phyloP scores from a whole-genome alignment of 768 basidiomycete genomes.

The Clavaria fumosa region DNA sequence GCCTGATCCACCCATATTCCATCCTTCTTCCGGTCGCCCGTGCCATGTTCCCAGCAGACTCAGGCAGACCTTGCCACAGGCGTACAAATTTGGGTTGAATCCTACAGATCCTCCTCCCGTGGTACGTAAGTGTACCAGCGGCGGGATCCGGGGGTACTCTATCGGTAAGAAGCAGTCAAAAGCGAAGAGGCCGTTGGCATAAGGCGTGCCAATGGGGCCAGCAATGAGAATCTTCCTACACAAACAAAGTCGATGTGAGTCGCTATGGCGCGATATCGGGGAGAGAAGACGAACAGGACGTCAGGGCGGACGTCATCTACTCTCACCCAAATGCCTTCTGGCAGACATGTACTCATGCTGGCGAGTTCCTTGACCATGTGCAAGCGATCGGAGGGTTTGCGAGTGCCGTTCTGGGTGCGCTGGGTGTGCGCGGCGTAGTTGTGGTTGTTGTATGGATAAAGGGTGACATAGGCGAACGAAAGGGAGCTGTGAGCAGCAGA shows the following conservation, averaged over 20 bases:
- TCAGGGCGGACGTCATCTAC: conserved; percentile 45
- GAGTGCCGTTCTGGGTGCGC: conserved; percentile 22
- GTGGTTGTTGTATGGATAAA: conserved; percentile 20
- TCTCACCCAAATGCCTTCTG: conserved; percentile 39
- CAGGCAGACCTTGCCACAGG: conserved; percentile 35
- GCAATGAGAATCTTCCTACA: conserved; percentile 41
- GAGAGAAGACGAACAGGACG: conserved; percentile 21
- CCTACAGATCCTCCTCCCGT: conserved; percentile 34
- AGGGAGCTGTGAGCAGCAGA: conserved; percentile 29
- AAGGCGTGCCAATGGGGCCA: conserved; percentile 40
- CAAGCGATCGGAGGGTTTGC: conserved; percentile 30
- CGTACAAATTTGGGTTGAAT: conserved; percentile 44
- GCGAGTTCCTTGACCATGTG: conserved; percentile 44
- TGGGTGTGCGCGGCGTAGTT: conserved; percentile 21
- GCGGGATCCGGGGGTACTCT: conserved; percentile 32
- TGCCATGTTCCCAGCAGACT: conserved; percentile 41
- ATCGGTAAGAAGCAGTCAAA: conserved; percentile 43
- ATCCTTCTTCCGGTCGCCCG: conserved; percentile 30
- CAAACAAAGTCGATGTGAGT: not conserved
- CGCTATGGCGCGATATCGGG: conserved; percentile 6
- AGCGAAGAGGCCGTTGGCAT: conserved; percentile 38
- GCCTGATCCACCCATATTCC: too few species aligned
- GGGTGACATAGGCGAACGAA: conserved; percentile 29
- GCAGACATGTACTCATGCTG: conserved; percentile 38
- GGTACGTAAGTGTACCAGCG: conserved; percentile 34